These are phyloP conservation scores for Trichoderma aggressivum DNA, from an alignment of 2,329 filamentous ascomycete genomes.

Conservation along the genomic window DNA sequence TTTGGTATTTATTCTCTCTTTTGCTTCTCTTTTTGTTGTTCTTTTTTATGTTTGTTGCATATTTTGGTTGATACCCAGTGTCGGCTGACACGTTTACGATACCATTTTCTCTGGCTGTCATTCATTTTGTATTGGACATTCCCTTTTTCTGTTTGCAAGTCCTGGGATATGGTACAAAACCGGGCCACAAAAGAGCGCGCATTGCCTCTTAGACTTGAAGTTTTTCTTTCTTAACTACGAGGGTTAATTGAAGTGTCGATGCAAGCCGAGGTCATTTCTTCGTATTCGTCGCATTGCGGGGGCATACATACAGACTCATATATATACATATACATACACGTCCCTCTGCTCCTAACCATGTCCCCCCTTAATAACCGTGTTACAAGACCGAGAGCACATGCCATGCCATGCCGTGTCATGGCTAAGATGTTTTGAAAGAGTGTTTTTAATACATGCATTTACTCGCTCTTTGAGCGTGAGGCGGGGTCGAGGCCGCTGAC, in stretches of 20 bases:
- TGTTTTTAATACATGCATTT: slow-evolving; percentile 20
- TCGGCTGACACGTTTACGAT: slow-evolving; percentile 17
- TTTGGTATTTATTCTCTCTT: neutral
- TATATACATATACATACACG: slow-evolving; percentile 3
- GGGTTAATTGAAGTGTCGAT: neutral
- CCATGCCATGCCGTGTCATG: neutral
- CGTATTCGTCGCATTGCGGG: slow-evolving; percentile 8
- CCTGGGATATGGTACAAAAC: slow-evolving; percentile 12
- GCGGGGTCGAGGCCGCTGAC: slow-evolving; percentile 44
- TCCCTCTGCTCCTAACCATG: neutral
- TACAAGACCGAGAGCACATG: neutral
- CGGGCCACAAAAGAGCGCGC: slow-evolving; percentile 1
- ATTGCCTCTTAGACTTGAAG: neutral
- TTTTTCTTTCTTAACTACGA: neutral
- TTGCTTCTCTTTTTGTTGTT: neutral
- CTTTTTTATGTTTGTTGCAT: neutral
- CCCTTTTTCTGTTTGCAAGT: neutral
- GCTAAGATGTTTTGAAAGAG: neutral
- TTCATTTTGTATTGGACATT: slow-evolving; percentile 17
- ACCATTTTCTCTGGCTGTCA: slow-evolving; percentile 8
- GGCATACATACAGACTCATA: slow-evolving; percentile 11
- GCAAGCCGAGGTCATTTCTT: slow-evolving; percentile 6
- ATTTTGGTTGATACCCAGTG: slow-evolving; percentile 20
- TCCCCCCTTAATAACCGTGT: neutral
- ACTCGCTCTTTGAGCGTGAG: slow-evolving; percentile 40